Percentiles rank a stretch among this genome's conserved stretches.
These are phyloP conservation scores for Haematococcus lacustris DNA, from an alignment of 139 green algal species.

Conservation along the genomic window DNA sequence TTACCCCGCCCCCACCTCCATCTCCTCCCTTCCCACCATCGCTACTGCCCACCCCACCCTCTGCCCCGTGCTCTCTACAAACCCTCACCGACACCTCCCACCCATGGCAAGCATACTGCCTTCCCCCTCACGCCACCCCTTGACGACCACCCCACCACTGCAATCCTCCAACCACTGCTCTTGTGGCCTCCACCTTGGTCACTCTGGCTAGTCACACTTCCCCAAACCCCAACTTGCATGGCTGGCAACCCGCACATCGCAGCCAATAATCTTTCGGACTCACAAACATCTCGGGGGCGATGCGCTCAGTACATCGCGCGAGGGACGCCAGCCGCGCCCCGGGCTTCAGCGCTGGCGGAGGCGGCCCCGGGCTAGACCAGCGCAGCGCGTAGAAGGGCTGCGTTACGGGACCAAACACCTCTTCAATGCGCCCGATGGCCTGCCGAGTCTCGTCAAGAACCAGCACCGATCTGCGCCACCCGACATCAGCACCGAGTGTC, in stretches of 20 bases:
- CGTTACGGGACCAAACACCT: conserved; percentile 49
- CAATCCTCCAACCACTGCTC: too few relatives aligned
- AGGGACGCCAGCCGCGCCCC: conserved; percentile 14
- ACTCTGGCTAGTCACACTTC: not conserved
- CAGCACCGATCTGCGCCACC: conserved; percentile 39
- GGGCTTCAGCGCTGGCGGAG: conserved; percentile 10
- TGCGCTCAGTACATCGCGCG: not conserved
- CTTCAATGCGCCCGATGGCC: conserved; percentile 40
- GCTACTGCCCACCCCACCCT: too few relatives aligned
- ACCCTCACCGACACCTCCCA: too few relatives aligned
- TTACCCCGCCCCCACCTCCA: too few relatives aligned
- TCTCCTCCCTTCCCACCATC: too few relatives aligned
- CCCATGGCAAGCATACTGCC: too few relatives aligned
- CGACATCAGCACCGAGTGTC: not conserved
- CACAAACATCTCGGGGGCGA: conserved; percentile 17
- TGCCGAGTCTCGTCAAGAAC: conserved; percentile 26
- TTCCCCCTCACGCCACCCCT: too few relatives aligned
- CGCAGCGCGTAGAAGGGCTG: conserved; percentile 42
- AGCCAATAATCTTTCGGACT: not conserved
- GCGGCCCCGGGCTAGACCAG: conserved; percentile 4
- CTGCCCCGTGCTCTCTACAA: too few relatives aligned
- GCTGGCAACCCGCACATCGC: too few relatives aligned
- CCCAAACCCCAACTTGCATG: not conserved
- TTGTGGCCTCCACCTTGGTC: too few relatives aligned
- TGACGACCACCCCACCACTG: too few relatives aligned